These are phyloP conservation scores for Nicotiana noctiflora DNA, from an alignment of 257 asterid species.

Conservation along the genomic window DNA sequence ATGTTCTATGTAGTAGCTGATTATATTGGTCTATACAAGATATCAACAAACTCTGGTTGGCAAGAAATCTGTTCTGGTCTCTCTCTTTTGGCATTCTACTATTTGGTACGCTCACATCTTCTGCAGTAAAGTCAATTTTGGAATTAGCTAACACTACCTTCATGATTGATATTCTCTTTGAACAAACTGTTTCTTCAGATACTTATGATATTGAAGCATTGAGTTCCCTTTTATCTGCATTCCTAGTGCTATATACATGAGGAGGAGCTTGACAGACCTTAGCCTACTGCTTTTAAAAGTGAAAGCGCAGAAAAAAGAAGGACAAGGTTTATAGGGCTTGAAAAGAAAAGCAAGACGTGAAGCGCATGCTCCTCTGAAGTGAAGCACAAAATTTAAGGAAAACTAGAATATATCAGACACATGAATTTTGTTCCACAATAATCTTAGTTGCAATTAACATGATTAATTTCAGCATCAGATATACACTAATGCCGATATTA, in stretches of 20 bases:
- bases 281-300: not conserved
- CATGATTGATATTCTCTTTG: not conserved
- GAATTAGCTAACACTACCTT: conserved; percentile 9
- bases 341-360: not conserved
- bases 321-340: not conserved
- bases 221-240: not conserved
- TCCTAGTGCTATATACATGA: not conserved
- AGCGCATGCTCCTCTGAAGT: not conserved
- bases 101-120: conserved; percentile 58
- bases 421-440: not conserved
- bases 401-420: not conserved
- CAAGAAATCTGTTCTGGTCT: conserved; percentile 71
- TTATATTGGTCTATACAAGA: conserved; percentile 63
- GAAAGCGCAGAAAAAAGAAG: not conserved
- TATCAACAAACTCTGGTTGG: conserved; percentile 58
- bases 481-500: not conserved
- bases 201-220: conserved; percentile 1
- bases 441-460: not conserved
- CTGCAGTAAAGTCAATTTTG: conserved; percentile 16
- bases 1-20: conserved; percentile 38
- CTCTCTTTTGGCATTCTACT: conserved; percentile 74
- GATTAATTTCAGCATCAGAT: not conserved
- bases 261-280: not conserved
- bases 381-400: no score
- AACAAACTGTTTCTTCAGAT: not conserved